Evolutionary conservation across 805 yeast genomes (phyloP).

Genomic region (Lipomyces japonicus): DNA sequence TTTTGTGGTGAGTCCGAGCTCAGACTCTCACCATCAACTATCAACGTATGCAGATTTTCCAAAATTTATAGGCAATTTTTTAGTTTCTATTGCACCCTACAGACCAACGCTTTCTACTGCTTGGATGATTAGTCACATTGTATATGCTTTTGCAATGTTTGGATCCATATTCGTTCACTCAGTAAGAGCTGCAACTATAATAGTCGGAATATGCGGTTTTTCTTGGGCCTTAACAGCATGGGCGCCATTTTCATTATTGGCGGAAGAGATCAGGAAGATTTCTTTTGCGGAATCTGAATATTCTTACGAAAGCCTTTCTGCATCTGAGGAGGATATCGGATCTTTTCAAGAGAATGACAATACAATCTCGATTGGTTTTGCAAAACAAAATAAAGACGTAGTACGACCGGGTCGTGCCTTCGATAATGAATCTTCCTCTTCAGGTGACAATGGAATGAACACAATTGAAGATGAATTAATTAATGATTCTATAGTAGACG

Average conservation of each 20-base stretch:
- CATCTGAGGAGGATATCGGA: slow-evolving; percentile 4
- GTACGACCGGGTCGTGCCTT: not conserved
- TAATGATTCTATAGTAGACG: not conserved
- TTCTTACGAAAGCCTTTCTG: slow-evolving; percentile 4
- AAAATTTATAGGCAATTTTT: slow-evolving; percentile 10
- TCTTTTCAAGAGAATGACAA: too few species aligned
- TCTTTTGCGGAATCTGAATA: not conserved
- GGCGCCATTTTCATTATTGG: slow-evolving; percentile 28
- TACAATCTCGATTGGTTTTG: not conserved
- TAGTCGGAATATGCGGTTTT: slow-evolving; percentile 26
- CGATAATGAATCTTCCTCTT: not conserved
- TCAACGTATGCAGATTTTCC: slow-evolving; percentile 19
- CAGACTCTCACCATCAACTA: slow-evolving; percentile 10
- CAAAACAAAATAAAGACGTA: not conserved
- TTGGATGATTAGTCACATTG: slow-evolving; percentile 21
- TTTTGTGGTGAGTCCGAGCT: slow-evolving; percentile 23
- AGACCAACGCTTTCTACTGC: slow-evolving; percentile 27
- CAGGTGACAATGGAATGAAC: not conserved
- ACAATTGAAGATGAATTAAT: not conserved
- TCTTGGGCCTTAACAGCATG: slow-evolving; percentile 28
- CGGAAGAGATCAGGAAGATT: slow-evolving; percentile 25
- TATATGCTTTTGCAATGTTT: slow-evolving; percentile 27
- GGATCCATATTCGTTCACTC: slow-evolving; percentile 22
- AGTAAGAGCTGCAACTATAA: slow-evolving; percentile 21
- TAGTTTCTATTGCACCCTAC: slow-evolving; percentile 19